Percentiles rank a stretch among this genome's conserved stretches.
Evolutionary conservation across 2,329 filamentous ascomycete genomes (phyloP).

Genomic region (Sporothrix schenckii): DNA sequence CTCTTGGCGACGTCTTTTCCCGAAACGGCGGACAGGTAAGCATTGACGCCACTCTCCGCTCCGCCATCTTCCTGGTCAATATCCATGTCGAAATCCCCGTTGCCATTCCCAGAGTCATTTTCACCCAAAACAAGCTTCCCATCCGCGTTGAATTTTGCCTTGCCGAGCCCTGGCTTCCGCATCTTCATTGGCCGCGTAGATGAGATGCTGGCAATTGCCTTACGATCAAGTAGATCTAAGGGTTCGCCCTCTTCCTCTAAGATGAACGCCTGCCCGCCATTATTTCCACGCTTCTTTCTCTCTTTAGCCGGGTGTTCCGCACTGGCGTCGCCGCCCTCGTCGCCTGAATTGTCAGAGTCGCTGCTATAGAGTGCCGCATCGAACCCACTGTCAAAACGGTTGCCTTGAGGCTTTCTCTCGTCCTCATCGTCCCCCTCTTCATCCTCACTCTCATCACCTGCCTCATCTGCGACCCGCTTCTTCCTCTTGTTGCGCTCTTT

Average conservation of each 20-base stretch:
- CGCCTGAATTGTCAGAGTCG: constrained; percentile 63
- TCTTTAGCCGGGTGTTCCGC: constrained; percentile 37
- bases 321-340: constrained; percentile 11
- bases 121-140: constrained; percentile 74
- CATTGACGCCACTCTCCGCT: constrained; percentile 61
- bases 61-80: constrained; percentile 47
- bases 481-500: constrained; percentile 89
- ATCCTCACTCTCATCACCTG: constrained; percentile 46
- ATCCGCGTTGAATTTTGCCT: constrained; percentile 72
- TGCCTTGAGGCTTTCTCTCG: constrained; percentile 54
- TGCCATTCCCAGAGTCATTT: constrained; percentile 54
- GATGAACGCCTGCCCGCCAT: constrained; percentile 77
- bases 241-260: constrained; percentile 94
- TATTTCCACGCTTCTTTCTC: constrained; percentile 53
- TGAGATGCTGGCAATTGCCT: constrained; percentile 88
- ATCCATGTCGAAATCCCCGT: constrained; percentile 63
- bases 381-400: constrained; percentile 86
- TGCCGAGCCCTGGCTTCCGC: constrained; percentile 41
- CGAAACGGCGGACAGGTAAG: constrained; percentile 70
- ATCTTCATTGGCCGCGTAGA: constrained; percentile 78
- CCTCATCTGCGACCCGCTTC: constrained; percentile 69
- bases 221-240: constrained; percentile 86
- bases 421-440: constrained; percentile 61
- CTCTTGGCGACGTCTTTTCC: constrained; percentile 67
- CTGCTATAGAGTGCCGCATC: constrained; percentile 90